These are phyloP conservation scores for Penicillium sp. DNA, from an alignment of 2,329 filamentous ascomycete genomes.

Conservation along the genomic window DNA sequence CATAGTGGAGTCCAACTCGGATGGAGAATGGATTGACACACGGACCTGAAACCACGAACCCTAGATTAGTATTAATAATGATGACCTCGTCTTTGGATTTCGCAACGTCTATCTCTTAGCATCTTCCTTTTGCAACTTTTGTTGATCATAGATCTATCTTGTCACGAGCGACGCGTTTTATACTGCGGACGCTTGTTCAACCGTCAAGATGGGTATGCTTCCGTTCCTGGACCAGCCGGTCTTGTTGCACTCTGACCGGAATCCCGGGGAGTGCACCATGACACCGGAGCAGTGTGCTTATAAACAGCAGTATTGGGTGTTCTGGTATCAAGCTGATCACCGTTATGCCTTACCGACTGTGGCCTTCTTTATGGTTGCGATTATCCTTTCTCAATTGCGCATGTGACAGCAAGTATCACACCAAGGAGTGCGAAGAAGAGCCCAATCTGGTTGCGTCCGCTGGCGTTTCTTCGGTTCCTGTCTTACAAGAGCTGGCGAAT, in stretches of 20 bases:
- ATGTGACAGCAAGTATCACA: conserved; percentile 19
- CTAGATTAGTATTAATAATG: conserved; percentile 11
- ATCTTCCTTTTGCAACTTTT: not conserved
- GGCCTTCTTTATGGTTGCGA: conserved; percentile 52
- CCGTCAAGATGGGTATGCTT: conserved; percentile 14
- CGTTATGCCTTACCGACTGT: conserved; percentile 53
- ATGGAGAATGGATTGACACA: not conserved
- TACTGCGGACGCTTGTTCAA: not conserved
- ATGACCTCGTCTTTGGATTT: not conserved
- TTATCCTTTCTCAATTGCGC: conserved; percentile 46
- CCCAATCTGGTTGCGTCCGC: conserved; percentile 23
- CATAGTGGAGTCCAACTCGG: not conserved
- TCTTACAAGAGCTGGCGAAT: conserved; percentile 21
- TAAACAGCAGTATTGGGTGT: conserved; percentile 20
- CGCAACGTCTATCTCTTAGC: not conserved
- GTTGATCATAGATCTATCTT: not conserved
- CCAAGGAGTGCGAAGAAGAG: conserved; percentile 7
- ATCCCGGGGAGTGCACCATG: conserved; percentile 21
- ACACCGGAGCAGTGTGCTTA: conserved; percentile 28
- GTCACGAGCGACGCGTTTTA: not conserved
- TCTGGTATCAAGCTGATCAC: conserved; percentile 54
- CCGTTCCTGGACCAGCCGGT: conserved; percentile 27
- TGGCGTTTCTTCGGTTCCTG: conserved; percentile 40
- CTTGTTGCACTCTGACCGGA: conserved; percentile 25
- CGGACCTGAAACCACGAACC: not conserved